phyloP scores from a whole-genome alignment of 257 asterid species.

The Forsythia viridissima region DNA sequence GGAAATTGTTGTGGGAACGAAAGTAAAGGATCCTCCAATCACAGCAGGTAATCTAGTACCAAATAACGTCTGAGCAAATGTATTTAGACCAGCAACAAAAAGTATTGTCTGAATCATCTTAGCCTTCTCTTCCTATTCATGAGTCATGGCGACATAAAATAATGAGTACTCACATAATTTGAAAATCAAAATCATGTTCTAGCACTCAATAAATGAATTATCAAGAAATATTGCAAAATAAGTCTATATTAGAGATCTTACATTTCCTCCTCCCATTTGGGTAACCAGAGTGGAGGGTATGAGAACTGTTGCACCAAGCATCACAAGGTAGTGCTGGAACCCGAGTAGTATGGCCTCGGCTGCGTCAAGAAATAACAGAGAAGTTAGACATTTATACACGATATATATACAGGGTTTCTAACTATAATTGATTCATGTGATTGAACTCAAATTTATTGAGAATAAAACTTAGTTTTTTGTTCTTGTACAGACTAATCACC shows the following conservation, averaged over 20 bases:
- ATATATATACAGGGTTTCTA: background rate
- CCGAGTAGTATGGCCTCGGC: conserved; percentile 98
- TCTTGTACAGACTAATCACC: no score
- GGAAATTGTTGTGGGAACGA: conserved; percentile 80
- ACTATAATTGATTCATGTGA: no score
- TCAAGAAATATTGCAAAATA: background rate
- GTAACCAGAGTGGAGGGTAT: conserved; percentile 75
- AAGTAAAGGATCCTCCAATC: conserved; percentile 83
- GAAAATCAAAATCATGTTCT: background rate
- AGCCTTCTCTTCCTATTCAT: conserved; percentile 76
- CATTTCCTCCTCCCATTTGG: conserved; percentile 95
- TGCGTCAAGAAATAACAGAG: conserved; percentile 37
- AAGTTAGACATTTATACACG: background rate
- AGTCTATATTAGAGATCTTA: conserved; percentile 26
- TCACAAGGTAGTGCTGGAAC: conserved; percentile 93
- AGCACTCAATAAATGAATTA: background rate
- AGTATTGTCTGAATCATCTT: conserved; percentile 83
- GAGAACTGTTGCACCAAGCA: conserved; percentile 96
- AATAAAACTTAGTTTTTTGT: no score
- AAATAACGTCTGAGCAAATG: conserved; percentile 67
- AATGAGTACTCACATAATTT: background rate
- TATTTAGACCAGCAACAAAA: conserved; percentile 91
- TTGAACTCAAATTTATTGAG: no score
- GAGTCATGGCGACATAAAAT: conserved; percentile 13
- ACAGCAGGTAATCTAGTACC: conserved; percentile 92